Base-by-base conservation (phyloP, 495 filamentous ascomycete genomes). In the Penicillium herquei region DNA sequence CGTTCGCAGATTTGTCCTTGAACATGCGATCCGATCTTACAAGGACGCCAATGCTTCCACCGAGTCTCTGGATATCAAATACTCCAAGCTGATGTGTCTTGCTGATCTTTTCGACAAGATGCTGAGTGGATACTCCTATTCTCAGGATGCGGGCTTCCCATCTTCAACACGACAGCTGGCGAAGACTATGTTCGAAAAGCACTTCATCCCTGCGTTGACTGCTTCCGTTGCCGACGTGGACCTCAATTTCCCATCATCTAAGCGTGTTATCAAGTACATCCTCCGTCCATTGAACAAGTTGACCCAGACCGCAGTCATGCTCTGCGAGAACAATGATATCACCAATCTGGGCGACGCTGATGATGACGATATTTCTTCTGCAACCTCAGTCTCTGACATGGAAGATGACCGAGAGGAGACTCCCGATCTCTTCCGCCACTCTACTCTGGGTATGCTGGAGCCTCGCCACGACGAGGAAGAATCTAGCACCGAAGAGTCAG, bases 131-230 rank as follows among this genome's bases (percentile, higher is more conserved):
- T 86, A 87, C 67, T 86, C 91, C 10, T 87, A 84, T 31, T 72
- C 68, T 4, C 70, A 73, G 34, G 75, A 78, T 65, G 68, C 70
- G 59, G 63, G 63, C 54, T 82, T 68, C 63, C 80, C 59, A 56
- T 70, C 75, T 32, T 77, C 79, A 10, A 74, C 74, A 9, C 83
- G 86, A 62, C 89, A 93, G 58, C 81, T 99, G 55, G 89, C 87
- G 14, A 91, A 88, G 62, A 83, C 96, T 39, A 99, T 99, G 94
- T 96, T 96, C 59, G 95, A 98, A 71, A 98, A 96, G 67, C 90
- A 93, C 51, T 98, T 94, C 69, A 90, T 98, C 50, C 77, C 86
- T 21, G 84, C 91, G 6, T 73, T 99, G 39, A 96, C 93, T 4
- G 79, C 83, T n/a, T 96, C 95, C 8, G 89, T 98, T 60, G 91